Evolutionary conservation across 202 grass and related monocot genomes (phyloP).

Genomic region (Sporobolus alterniflorus): DNA sequence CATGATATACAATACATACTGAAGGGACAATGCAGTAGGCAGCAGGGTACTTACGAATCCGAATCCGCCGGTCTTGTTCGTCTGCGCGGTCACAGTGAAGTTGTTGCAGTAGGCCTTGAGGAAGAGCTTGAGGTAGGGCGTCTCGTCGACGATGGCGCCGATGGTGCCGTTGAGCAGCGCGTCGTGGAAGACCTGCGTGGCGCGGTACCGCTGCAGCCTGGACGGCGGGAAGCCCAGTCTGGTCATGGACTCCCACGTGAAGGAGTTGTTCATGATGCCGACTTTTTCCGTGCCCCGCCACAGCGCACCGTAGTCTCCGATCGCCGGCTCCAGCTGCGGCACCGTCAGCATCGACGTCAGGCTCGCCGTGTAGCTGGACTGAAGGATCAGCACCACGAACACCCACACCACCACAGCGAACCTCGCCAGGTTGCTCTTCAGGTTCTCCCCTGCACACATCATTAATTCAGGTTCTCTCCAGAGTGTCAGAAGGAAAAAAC

Average conservation of each 20-base stretch:
- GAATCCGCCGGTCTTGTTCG: constrained; percentile 72
- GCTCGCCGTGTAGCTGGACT: constrained; percentile 91
- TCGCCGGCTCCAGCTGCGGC: constrained; percentile 45
- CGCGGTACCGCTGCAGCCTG: constrained; percentile 34
- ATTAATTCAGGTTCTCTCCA: no score
- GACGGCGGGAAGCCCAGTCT: constrained; percentile 37
- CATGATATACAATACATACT: no score
- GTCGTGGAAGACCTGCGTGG: constrained; percentile 53
- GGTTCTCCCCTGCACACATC: constrained; percentile 58
- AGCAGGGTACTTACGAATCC: constrained; percentile 57
- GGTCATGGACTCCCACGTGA: constrained; percentile 35
- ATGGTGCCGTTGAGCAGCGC: constrained; percentile 60
- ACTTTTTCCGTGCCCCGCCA: constrained; percentile 11
- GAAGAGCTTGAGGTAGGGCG: constrained; percentile 70
- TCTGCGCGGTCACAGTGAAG: constrained; percentile 46
- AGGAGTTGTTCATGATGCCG: constrained; percentile 71
- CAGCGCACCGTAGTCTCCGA: constrained; percentile 45
- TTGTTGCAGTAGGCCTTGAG: constrained; percentile 54
- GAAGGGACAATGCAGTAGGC: no score
- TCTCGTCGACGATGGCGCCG: constrained; percentile 71
- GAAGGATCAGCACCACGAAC: constrained; percentile 86
- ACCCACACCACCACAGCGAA: constrained; percentile 72
- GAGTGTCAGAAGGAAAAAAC: no score
- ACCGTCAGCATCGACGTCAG: constrained; percentile 88
- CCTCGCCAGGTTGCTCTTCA: constrained; percentile 70